Percentiles rank a stretch among this genome's conserved stretches.
Evolutionary conservation across 1,284 basidiomycete species (phyloP).

Genomic region (Malassezia arunalokei): DNA sequence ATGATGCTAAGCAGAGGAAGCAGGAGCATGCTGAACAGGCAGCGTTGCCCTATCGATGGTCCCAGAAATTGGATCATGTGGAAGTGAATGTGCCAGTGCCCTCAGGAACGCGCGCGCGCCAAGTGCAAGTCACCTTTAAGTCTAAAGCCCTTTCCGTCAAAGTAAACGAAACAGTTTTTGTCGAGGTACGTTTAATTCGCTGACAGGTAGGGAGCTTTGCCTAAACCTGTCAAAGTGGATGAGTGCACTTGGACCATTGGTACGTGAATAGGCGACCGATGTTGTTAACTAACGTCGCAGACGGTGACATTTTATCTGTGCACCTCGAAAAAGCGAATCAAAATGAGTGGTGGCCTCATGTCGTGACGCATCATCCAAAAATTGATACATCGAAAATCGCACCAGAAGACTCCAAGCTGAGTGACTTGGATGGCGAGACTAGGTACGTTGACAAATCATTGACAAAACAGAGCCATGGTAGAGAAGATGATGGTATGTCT

Average conservation of each 20-base stretch:
- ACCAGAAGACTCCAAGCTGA: constrained; percentile 86
- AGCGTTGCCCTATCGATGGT: constrained; percentile 81
- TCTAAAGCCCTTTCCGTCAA: constrained; percentile 72
- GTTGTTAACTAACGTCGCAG: constrained; percentile 47
- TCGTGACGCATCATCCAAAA: constrained; percentile 86
- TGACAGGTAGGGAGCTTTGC: constrained; percentile 68
- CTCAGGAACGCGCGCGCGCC: constrained; percentile 66
- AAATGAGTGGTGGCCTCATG: constrained; percentile 94
- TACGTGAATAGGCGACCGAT: constrained; percentile 39
- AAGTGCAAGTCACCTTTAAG: constrained; percentile 63
- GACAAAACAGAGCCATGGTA: constrained; percentile 69
- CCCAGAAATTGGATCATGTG: constrained; percentile 74
- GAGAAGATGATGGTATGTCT: constrained; percentile 97
- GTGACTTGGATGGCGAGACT: constrained; percentile 86
- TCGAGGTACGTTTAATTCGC: constrained; percentile 14
- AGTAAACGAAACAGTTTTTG: constrained; percentile 68
- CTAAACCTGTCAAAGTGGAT: constrained; percentile 83
- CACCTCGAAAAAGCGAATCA: constrained; percentile 78
- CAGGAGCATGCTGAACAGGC: constrained; percentile 71
- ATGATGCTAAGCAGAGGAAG: constrained; percentile 59
- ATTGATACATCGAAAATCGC: constrained; percentile 94
- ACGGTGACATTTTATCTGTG: constrained; percentile 64
- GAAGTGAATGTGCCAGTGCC: constrained; percentile 73
- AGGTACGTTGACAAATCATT: constrained; percentile 51
- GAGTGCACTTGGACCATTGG: constrained; percentile 95